Base-by-base conservation (phyloP, 768 basidiomycete species). In the Tylopilus felleus region DNA sequence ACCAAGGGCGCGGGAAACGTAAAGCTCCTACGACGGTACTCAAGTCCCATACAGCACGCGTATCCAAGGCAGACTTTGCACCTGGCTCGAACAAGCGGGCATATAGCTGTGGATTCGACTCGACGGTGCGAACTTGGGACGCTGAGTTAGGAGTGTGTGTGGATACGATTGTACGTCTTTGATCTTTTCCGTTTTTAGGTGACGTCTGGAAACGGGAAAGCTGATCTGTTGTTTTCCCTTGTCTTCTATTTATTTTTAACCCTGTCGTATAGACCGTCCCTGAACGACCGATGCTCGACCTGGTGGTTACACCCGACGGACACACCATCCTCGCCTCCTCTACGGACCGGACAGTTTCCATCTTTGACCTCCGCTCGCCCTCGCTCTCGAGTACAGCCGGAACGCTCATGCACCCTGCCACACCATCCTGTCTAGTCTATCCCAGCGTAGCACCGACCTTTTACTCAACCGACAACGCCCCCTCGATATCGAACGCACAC, bases 71-170 rank as follows among this genome's bases (percentile, higher is more conserved):
- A 4, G 64, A 81, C 0, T 95, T 90, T 72, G 69, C 71, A 12
- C 65, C 66, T 4, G 76, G 71, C 47, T 65, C 61, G 19, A 65
- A 58, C 38, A 49, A 64, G 48, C 56, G 71, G 52, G 93, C 85
- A 27, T 83, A 84, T 57, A 92, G 89, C 60, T 87, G 86, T 64
- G 90, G 91, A 0, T 91, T 92, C 65, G 95, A 97, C 71, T 96
- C 94, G 27, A 92, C 92, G 0, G 83, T 98, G 6, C 78, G 93
- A 22, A 74, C 78, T 2, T 99, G 96, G 96, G 93, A 97, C 64
- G 75, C 87, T 4, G 88, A 91, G 60, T 79, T 75, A 36, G 92
- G 88, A 3, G 71, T 91, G 6, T 93, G 88, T 55, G 74, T 77
- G 0, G 67, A 79, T 41, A 90, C 88, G 1, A 82, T 90, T 42